These are phyloP conservation scores for Suhomyces faveliae DNA, from an alignment of 805 yeast genomes.

Conservation along the genomic window DNA sequence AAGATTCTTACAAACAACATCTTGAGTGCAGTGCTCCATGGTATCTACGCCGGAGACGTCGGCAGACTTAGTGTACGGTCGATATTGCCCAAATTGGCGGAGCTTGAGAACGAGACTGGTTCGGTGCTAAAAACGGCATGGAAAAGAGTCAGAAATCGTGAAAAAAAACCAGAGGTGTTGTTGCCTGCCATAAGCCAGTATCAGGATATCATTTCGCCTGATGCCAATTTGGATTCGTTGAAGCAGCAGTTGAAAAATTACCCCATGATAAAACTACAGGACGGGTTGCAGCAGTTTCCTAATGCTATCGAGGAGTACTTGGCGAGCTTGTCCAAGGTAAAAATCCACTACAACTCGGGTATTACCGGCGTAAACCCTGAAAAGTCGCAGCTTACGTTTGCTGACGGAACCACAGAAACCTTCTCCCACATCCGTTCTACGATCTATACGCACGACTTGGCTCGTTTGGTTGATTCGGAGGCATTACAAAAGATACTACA, in stretches of 20 bases:
- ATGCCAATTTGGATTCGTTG: conserved; percentile 37
- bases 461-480: conserved; percentile 26
- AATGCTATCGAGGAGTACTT: conserved; percentile 40
- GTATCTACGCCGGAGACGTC: conserved; percentile 81
- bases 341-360: conserved; percentile 29
- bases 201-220: conserved; percentile 37
- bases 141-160: too few species aligned
- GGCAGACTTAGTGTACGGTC: conserved; percentile 61
- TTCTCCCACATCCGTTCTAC: conserved; percentile 65
- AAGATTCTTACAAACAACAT: conserved; percentile 52
- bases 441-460: conserved; percentile 44
- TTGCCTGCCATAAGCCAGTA: conserved; percentile 32
- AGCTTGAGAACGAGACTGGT: conserved; percentile 59
- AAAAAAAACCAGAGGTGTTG: conserved; percentile 7
- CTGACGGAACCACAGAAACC: conserved; percentile 9
- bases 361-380: conserved; percentile 20
- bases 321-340: conserved; percentile 38
- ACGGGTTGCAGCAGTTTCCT: conserved; percentile 60
- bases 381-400: conserved; percentile 1
- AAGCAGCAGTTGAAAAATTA: conserved; percentile 42
- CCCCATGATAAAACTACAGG: conserved; percentile 60
- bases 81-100: conserved; percentile 53
- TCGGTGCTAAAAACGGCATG: conserved; percentile 51
- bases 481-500: conserved; percentile 18
- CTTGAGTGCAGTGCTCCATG: conserved; percentile 80